Evolutionary conservation across 2,329 filamentous ascomycete genomes (phyloP), one percentile per base, ranked within the genome.

Genomic region (Paraphoma chrysanthemicola): DNA sequence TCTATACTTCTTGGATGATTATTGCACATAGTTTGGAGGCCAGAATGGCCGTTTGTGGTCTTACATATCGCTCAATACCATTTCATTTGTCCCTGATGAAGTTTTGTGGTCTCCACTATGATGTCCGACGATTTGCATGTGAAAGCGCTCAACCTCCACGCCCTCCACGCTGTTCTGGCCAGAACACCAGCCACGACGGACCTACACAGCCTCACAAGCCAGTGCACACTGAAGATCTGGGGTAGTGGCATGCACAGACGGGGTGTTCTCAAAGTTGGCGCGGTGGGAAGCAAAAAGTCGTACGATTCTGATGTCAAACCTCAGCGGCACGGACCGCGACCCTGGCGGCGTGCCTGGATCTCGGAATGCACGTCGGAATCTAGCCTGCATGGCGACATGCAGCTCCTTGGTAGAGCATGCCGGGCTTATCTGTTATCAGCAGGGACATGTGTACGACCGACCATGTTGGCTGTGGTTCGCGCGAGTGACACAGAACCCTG

Each of bases 221-320:
- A 16, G 30, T 31, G 47, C 17, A 33, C 42, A 51, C 23, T 38
- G 44, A 54, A 41, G 59, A 56, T 54, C 57, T 60, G 62, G 66
- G 64, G 64, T 63, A 59, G 42, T 51, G 50, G 39, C 43, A 44
- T 53, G 53, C 56, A 48, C 51, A 53, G 51, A 58, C 51, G 56
- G 50, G 50, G 53, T 30, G 53, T 48, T 52, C 38, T 39, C 53
- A 54, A 48, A 51, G 54, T 55, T 54, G 55, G 42, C 54, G 47
- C 33, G 18, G 39, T 17, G 16, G 11, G 50, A 47, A 41, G 16
- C 18, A 36, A 41, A 63, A 62, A 66, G 68, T 73, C 69, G 64
- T 73, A 72, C 67, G 70, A 72, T 68, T 69, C 54, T 68, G 51
- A 67, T 67, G 64, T 67, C 61, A 66, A 62, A 57, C 36, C 14